Conservation (phyloP, 2,329 filamentous ascomycete genomes). For the Penicillium fuscoglaucum region DNA sequence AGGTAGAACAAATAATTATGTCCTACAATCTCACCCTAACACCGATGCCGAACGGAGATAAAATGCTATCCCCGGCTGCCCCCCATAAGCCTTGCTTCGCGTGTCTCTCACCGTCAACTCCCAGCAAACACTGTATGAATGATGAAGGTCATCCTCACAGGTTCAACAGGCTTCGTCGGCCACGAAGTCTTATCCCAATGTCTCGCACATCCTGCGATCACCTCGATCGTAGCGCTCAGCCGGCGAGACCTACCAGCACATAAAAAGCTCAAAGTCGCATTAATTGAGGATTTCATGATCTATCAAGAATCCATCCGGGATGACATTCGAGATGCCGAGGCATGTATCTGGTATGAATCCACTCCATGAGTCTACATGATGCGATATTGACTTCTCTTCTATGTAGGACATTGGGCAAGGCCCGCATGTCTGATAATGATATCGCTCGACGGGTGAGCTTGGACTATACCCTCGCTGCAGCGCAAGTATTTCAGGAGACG, state of each 20-base stretch:
- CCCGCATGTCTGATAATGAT: slow-evolving; percentile 6
- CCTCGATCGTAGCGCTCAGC: slow-evolving; percentile 53
- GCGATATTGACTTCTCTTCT: neutral
- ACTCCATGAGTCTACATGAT: neutral
- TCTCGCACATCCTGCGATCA: slow-evolving; percentile 53
- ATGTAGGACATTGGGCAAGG: slow-evolving; percentile 19
- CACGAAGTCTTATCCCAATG: slow-evolving; percentile 53
- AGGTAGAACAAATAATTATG: neutral
- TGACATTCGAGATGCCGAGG: slow-evolving; percentile 45
- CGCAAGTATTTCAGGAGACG: slow-evolving; percentile 3
- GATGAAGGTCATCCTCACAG: slow-evolving; percentile 24
- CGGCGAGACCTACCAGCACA: slow-evolving; percentile 49
- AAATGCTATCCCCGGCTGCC: neutral
- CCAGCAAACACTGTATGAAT: neutral
- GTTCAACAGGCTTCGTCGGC: slow-evolving; percentile 22
- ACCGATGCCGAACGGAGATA: neutral
- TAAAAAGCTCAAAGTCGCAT: slow-evolving; percentile 52
- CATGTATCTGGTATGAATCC: slow-evolving; percentile 47
- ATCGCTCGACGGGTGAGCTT: slow-evolving; percentile 11
- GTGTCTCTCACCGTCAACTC: neutral
- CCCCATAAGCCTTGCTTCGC: neutral
- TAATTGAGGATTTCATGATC: slow-evolving; percentile 55
- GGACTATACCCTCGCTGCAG: slow-evolving; percentile 12
- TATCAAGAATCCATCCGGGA: slow-evolving; percentile 50
- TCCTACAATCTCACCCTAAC: neutral